Conservation (phyloP, 306 rosid genomes). For the Ochetophila trinervis region DNA sequence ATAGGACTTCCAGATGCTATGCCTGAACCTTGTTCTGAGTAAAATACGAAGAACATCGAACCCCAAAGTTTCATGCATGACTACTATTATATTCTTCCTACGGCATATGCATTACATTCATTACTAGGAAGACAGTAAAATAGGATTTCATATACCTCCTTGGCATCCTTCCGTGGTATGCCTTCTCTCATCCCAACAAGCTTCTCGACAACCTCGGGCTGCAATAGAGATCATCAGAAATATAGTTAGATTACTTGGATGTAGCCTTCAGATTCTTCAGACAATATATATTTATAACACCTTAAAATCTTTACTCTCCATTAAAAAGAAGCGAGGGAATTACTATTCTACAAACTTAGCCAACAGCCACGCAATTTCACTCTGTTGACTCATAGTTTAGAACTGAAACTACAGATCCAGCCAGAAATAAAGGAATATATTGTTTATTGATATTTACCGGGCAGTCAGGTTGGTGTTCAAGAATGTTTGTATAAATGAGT, state of each 20-base stretch:
- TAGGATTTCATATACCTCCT: constrained; percentile 61
- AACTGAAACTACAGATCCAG: background rate
- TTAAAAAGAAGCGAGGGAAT: background rate
- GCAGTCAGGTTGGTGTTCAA: constrained; percentile 97
- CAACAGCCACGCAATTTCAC: background rate
- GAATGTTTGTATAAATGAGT: constrained; percentile 86
- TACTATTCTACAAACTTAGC: background rate
- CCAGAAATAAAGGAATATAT: background rate
- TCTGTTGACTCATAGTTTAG: background rate
- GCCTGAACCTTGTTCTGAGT: too few relatives aligned
- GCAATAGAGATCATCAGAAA: constrained; percentile 30
- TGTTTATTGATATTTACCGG: constrained; percentile 54
- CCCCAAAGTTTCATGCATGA: constrained; percentile 1
- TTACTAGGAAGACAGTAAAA: background rate
- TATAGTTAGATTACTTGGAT: constrained; percentile 11
- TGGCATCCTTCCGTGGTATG: constrained; percentile 96
- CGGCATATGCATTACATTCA: background rate
- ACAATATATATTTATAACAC: background rate
- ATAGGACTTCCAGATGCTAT: too few relatives aligned
- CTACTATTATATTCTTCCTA: background rate
- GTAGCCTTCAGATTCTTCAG: constrained; percentile 9
- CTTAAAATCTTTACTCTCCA: background rate
- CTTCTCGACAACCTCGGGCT: constrained; percentile 97
- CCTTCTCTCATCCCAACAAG: constrained; percentile 94
- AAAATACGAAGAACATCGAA: background rate